Evolutionary conservation across 352 stramenopile species (phyloP).

Genomic region (Pythium pyrilobum): DNA sequence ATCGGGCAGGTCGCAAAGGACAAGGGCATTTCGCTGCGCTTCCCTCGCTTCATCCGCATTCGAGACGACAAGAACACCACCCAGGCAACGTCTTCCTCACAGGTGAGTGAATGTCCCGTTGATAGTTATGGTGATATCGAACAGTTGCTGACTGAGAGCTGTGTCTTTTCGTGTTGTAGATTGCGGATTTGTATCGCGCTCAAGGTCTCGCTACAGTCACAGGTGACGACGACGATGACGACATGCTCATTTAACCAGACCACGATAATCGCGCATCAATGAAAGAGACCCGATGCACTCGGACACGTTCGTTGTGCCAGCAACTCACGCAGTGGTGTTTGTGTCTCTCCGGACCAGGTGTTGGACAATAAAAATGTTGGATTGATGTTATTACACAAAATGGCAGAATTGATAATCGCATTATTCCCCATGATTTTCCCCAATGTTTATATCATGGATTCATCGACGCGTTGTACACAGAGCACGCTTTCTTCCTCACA

Average conservation of each 20-base stretch:
- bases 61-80: conserved; percentile 97
- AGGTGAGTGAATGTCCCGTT: conserved; percentile 61
- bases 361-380: too few species aligned
- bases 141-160: conserved; percentile 1
- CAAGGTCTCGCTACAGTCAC: conserved; percentile 68
- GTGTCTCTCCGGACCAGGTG: too few species aligned
- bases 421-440: too few species aligned
- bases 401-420: too few species aligned
- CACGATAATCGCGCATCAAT: too few species aligned
- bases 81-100: conserved; percentile 93
- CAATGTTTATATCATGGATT: too few species aligned
- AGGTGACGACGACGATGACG: conserved; percentile 57
- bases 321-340: neutral
- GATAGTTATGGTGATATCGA: neutral
- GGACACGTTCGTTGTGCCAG: too few species aligned
- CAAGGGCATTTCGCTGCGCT: conserved; percentile 97
- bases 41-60: conserved; percentile 97
- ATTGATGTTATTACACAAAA: too few species aligned
- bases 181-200: conserved; percentile 75
- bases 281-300: too few species aligned
- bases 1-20: conserved; percentile 88
- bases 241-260: conserved; percentile 72
- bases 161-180: conserved; percentile 27
- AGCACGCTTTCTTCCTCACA: too few species aligned
- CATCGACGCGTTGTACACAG: too few species aligned